Conservation (phyloP, 2,329 filamentous ascomycete genomes). For the Allantophomopsis cytisporea region DNA sequence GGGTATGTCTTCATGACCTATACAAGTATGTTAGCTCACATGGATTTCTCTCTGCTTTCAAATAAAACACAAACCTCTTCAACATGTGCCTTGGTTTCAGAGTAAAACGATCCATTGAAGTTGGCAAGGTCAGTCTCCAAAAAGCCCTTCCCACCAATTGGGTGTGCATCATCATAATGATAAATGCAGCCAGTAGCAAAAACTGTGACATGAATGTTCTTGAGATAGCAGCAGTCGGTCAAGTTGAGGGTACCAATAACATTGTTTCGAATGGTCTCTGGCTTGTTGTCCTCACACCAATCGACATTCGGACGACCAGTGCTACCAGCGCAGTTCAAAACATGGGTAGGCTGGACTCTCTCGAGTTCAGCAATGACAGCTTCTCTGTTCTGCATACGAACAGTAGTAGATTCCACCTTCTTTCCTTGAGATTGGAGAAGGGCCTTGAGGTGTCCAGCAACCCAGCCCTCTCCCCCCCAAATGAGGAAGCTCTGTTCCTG, state of each 20-base stretch:
- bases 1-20: constrained; percentile 48
- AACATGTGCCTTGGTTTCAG: constrained; percentile 49
- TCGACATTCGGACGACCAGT: constrained; percentile 57
- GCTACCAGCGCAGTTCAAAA: constrained; percentile 52
- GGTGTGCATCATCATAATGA: constrained; percentile 45
- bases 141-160: constrained; percentile 44
- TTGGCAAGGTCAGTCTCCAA: constrained; percentile 49
- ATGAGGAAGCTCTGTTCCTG: constrained; percentile 37
- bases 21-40: not conserved
- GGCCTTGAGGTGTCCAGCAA: constrained; percentile 44
- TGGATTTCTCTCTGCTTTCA: not conserved
- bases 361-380: constrained; percentile 41
- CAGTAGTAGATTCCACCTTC: constrained; percentile 43
- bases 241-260: constrained; percentile 52
- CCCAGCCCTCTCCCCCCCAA: constrained; percentile 51
- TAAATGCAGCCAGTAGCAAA: constrained; percentile 59
- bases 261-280: constrained; percentile 53
- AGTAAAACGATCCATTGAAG: constrained; percentile 56
- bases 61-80: constrained; percentile 35
- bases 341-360: constrained; percentile 47
- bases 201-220: constrained; percentile 47
- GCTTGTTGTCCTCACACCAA: constrained; percentile 59
- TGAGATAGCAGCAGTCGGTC: constrained; percentile 43
- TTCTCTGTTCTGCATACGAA: constrained; percentile 51
- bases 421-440: constrained; percentile 46